A percentile compares a stretch with the other conserved stretches of the same genome.
These are phyloP conservation scores for Ramularia endophylla DNA, from an alignment of 2,329 filamentous ascomycete genomes.

Conservation along the genomic window DNA sequence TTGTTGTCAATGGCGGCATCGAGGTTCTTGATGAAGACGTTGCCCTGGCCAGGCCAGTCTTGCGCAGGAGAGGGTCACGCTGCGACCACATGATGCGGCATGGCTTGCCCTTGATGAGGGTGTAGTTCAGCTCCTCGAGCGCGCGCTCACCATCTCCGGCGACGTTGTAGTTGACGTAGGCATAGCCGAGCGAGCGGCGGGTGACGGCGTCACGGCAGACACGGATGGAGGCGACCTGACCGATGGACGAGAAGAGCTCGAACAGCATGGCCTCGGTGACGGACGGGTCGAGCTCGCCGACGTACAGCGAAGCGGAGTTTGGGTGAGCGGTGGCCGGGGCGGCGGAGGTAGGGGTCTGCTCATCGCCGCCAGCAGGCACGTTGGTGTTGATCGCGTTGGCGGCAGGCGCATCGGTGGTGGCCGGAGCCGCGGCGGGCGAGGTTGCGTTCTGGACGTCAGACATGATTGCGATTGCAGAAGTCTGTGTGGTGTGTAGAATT, in stretches of 20 bases:
- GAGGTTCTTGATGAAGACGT: constrained; percentile 99
- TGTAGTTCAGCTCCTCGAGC: constrained; percentile 99
- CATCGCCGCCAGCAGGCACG: constrained; percentile 56
- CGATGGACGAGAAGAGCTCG: constrained; percentile 99
- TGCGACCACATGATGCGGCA: constrained; percentile 99
- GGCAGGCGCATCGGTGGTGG: constrained; percentile 61
- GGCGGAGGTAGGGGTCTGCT: constrained; percentile 64
- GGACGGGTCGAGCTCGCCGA: constrained; percentile 94
- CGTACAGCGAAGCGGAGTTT: constrained; percentile 96
- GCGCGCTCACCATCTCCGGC: constrained; percentile 95
- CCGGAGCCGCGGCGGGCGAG: constrained; percentile 59
- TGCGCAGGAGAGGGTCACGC: constrained; percentile 96
- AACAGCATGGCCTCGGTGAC: constrained; percentile 99
- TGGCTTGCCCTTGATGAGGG: constrained; percentile 94
- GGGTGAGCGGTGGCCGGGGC: constrained; percentile 60
- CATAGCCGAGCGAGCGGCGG: constrained; percentile 96
- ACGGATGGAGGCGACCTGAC: constrained; percentile 97
- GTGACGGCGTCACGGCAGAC: constrained; percentile 99
- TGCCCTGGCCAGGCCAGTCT: constrained; percentile 96
- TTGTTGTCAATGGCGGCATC: constrained; percentile 99
- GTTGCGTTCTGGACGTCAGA: constrained; percentile 42
- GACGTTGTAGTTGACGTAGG: constrained; percentile 99
- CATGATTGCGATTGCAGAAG: constrained; percentile 22
- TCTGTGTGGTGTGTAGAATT: constrained; percentile 5
- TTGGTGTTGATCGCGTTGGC: constrained; percentile 64